Base-by-base conservation (phyloP, 139 green algal genomes). In the Nannochloris sp. region DNA sequence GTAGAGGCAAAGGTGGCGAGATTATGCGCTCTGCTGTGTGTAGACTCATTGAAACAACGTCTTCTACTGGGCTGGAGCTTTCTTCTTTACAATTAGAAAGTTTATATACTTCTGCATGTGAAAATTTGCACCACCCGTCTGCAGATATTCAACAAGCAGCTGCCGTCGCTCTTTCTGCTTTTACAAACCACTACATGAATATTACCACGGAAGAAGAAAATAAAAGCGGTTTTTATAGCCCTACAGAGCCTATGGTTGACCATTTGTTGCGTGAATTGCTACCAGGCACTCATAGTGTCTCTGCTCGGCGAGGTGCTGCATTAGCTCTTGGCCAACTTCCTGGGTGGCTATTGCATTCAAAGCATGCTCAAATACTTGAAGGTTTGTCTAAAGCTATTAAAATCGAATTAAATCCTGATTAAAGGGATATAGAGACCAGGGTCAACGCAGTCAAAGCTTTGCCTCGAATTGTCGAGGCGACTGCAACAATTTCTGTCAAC, bases 1-100 rank as follows among this genome's bases (percentile, higher is more conserved):
- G 87, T 66, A 76, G 83, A 2, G 93, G 93, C 33, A 94, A 95
- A 65, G 93, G 92, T 38, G 91, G 92, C 0, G 89, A 96, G 73
- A 57, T 90, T 8, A 96, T 97, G 87, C 81, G 92, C 5, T 73
- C 72, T 23, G 90, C 86, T 3, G 79, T 90, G 14, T 89, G 81
- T 64, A 65, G 74, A 31, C 60, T 81, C 10, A 35, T 70, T 13
- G 62, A 81, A 60, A 75, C 71, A 36, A 64, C 38, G 10, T 56
- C 67, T 2, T 36, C 46, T 1, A 46, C 51, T 4, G 31, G n/a
- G 0, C 63, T 90, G 63, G 74, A 76, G 30, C 61, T 92, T 34
- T 42, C 14, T 24, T 65, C 53, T 1, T 37, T 39, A 23, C 76
- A 86, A 60, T 68, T 82, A 47, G 27, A 58, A 39, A 74, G 48